These are phyloP conservation scores for Myriosclerotinia duriaeana DNA, from an alignment of 2,329 filamentous ascomycete species.

Conservation along the genomic window DNA sequence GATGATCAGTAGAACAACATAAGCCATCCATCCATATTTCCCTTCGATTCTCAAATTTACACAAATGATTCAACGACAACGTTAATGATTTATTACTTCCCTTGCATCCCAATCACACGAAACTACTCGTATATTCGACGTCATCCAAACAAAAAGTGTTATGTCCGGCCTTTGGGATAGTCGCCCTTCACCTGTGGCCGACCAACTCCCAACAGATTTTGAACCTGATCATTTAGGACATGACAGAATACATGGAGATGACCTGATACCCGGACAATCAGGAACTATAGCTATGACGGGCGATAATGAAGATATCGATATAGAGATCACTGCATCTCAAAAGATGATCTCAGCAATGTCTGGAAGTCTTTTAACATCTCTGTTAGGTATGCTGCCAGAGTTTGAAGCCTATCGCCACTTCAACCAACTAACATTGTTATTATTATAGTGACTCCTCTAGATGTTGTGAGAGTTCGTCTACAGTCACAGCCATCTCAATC, in stretches of 20 bases:
- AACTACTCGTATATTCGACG: conserved; percentile 12
- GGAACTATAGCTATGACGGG: conserved; percentile 37
- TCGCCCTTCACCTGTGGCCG: conserved; percentile 25
- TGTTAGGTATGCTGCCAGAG: conserved; percentile 64
- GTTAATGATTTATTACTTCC: not conserved
- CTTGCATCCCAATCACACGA: not conserved
- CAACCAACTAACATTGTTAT: conserved; percentile 16
- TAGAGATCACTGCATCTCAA: conserved; percentile 76
- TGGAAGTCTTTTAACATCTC: conserved; percentile 84
- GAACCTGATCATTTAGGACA: conserved; percentile 30
- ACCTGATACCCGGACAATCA: conserved; percentile 33
- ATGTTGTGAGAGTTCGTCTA: conserved; percentile 91
- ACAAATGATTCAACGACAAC: not conserved
- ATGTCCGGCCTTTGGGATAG: conserved; percentile 36
- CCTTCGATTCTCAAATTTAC: not conserved
- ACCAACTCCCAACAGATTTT: conserved; percentile 32
- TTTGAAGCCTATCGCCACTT: conserved; percentile 12
- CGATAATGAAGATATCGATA: conserved; percentile 44
- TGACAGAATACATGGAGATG: conserved; percentile 38
- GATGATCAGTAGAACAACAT: not conserved
- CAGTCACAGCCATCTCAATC: conserved; percentile 71
- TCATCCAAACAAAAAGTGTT: conserved; percentile 22
- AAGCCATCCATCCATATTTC: not conserved
- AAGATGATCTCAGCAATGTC: conserved; percentile 94
- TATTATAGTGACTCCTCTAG: conserved; percentile 79